Conservation (phyloP, 2,329 filamentous ascomycete species). For the Aureobasidium lini region DNA sequence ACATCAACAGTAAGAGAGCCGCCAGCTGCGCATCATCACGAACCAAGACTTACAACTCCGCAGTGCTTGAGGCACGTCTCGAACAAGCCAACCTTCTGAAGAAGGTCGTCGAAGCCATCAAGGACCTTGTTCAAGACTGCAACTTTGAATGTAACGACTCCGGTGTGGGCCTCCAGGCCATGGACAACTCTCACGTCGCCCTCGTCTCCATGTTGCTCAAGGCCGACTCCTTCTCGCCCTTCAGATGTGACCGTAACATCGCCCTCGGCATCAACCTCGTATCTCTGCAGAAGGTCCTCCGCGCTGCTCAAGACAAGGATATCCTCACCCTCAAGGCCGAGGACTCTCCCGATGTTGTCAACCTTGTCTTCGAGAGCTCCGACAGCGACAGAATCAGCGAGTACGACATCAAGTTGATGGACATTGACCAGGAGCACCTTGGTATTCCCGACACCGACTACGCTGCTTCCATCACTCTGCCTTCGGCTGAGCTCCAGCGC, state of each 20-base stretch:
- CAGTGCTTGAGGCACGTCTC: conserved; percentile 94
- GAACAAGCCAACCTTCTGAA: conserved; percentile 91
- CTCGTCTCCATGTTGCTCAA: conserved; percentile 99
- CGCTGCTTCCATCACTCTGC: conserved; percentile 83
- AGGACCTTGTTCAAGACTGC: conserved; percentile 98
- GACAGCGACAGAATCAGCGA: conserved; percentile 89
- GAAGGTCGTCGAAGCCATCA: conserved; percentile 98
- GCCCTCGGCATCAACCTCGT: conserved; percentile 94
- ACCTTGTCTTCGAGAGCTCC: conserved; percentile 87
- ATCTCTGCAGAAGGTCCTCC: conserved; percentile 94
- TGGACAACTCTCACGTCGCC: conserved; percentile 99
- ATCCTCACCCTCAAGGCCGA: conserved; percentile 95
- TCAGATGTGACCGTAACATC: conserved; percentile 98
- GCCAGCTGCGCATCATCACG: not conserved
- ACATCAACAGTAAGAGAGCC: conserved; percentile 6
- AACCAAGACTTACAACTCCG: not conserved
- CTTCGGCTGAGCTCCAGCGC: conserved; percentile 80
- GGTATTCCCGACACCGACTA: conserved; percentile 99
- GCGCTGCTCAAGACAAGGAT: conserved; percentile 88
- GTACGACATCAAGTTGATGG: conserved; percentile 99
- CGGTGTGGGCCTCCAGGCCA: conserved; percentile 93
- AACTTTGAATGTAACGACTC: conserved; percentile 99
- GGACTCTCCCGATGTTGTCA: conserved; percentile 90
- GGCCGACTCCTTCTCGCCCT: conserved; percentile 87
- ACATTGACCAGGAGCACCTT: conserved; percentile 98